These are phyloP conservation scores for Podospora tetraspora DNA, from an alignment of 495 filamentous ascomycete species.

Conservation along the genomic window DNA sequence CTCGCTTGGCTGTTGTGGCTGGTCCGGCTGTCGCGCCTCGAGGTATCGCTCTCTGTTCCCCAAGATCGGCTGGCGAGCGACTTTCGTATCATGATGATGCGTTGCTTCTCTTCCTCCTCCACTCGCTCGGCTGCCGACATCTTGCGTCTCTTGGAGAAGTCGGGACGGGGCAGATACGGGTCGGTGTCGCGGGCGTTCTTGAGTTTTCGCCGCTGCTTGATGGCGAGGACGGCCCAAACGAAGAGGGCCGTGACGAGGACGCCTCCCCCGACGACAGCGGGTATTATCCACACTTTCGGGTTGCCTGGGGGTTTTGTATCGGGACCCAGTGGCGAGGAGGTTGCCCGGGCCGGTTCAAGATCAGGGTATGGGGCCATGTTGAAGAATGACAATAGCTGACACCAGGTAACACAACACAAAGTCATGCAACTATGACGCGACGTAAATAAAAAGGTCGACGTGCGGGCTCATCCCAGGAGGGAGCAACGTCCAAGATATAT, in stretches of 20 bases:
- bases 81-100: slow-evolving; percentile 43
- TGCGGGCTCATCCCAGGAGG: neutral
- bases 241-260: slow-evolving; percentile 25
- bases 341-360: neutral
- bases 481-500: neutral
- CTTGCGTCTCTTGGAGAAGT: slow-evolving; percentile 23
- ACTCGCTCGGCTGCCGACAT: slow-evolving; percentile 23
- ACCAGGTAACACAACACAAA: neutral
- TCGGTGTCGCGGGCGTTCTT: slow-evolving; percentile 15
- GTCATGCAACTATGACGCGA: neutral
- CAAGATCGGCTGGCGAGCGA: slow-evolving; percentile 39
- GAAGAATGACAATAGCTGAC: neutral
- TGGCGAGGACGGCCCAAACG: slow-evolving; percentile 19
- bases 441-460: neutral
- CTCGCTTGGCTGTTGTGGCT: slow-evolving; percentile 1
- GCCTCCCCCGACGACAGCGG: slow-evolving; percentile 25
- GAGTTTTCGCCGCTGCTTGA: slow-evolving; percentile 23
- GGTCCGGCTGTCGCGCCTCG: slow-evolving; percentile 5
- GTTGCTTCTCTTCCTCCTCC: slow-evolving; percentile 35
- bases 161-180: slow-evolving; percentile 17
- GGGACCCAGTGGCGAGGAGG: neutral
- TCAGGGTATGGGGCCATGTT: neutral
- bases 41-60: slow-evolving; percentile 8
- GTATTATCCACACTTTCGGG: slow-evolving; percentile 29
- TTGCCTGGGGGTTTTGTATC: slow-evolving; percentile 1